Evolutionary conservation across 495 filamentous ascomycete genomes (phyloP), one percentile per base, ranked within the genome.

Genomic region (Xylaria cubensis): DNA sequence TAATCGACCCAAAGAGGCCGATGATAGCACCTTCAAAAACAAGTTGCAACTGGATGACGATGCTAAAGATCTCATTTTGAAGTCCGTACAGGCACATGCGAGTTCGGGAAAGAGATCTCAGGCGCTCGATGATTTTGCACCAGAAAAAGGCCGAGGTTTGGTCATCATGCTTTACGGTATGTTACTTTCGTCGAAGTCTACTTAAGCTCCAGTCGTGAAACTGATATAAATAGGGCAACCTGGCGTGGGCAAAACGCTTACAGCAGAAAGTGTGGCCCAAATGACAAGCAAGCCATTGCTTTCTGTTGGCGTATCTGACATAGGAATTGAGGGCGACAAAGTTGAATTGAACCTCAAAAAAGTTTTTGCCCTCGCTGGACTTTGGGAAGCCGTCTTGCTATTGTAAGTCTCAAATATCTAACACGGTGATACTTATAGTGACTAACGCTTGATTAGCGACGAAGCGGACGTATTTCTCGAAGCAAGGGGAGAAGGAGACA

Each of bases 381-480:
- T 64, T 7, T 80, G 76, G 76, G 56, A 73, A 34, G 78, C 78
- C n/a, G 69, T 80, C 24, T 62, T 80, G 17, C 73, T 80, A 21
- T 69, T 78, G 78, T 80, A 72, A 48, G 46, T 44, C 5, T 21
- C n/a, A 2, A 26, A 29, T 17, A 19, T 15, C 36, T 39, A 8
- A 36, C 19, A 32, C 8, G 2, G 19, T 8, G n/a, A 10, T 42
- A 29, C 17, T 24, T 36, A 2, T 29, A 7, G 3, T 70, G 3
- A 41, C 55, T 62, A 26, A 63, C 10, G 53, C 0, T 2, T 53
- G 4, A 0, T 12, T 29, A 70, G 67, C 19, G 67, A 70, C 55
- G 67, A 70, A 42, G 67, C 67, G 32, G 55, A 70, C 24, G 55
- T 70, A 21, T 70, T 70, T 64, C 67, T 70, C 50, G 53, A 70